Evolutionary conservation across 2,329 filamentous ascomycete species (phyloP), one percentile per base, ranked within the genome.

Genomic region (Xylariaceae sp.): DNA sequence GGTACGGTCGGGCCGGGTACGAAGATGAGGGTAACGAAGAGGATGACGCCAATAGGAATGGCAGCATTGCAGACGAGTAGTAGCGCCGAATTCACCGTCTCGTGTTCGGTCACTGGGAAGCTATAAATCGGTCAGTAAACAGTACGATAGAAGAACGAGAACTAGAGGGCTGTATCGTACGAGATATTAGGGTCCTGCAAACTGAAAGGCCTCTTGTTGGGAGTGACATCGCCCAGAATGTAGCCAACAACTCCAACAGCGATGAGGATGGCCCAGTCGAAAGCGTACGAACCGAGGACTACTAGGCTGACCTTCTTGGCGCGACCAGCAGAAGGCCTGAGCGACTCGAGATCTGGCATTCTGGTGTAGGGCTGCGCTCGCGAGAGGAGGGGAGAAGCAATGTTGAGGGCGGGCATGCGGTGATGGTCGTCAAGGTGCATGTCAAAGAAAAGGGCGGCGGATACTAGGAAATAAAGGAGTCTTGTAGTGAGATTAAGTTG

Each of bases 101-200:
- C 87, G 17, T 83, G 59, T 11, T 75, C 69, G 37, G 78, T 78
- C 53, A 78, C 81, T 0, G 90, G 89, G 53, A 85, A 94, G 15
- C 78, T 83, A 43, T 4, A 22, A n/a, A 28, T 39, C 11, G 29
- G 32, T 44, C 18, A 53, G 47, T 19, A 9, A 37, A 31, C 26
- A 28, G 13, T 22, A 17, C 22, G 37, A 29, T 33, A 40, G 17
- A 22, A 24, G 37, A 42, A n/a, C 16, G 36, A 29, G 28, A 38
- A 44, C 28, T 37, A 50, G 29, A 34, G 39, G 13, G 19, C 36
- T 34, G 16, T 9, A 28, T 64, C 74, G 43, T 63, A 80, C 76
- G 87, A 86, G 56, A 96, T 95, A 47, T 79, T 77, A 17, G 83
- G 79, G 56, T 96, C 83, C 49, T 80, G 70, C 6, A 88, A 74